Evolutionary conservation across 1,284 basidiomycete species (phyloP).

Genomic region (Pisolithus thermaeus): DNA sequence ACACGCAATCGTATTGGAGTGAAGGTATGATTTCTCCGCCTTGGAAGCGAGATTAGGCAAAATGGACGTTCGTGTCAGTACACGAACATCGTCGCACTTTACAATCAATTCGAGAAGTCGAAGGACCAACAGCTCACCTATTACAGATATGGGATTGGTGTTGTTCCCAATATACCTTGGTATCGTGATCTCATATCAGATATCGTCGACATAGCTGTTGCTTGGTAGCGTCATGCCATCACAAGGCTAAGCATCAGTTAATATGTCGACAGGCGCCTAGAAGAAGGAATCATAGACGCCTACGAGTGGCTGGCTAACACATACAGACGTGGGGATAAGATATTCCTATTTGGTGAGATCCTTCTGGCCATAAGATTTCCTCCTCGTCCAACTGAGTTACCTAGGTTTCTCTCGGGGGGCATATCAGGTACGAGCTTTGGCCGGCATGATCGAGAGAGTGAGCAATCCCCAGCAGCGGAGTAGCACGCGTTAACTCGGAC

Average conservation of each 20-base stretch:
- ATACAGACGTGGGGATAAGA: constrained; percentile 27
- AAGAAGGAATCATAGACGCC: constrained; percentile 28
- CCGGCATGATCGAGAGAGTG: constrained; percentile 33
- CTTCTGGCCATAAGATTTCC: neutral
- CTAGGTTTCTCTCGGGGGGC: constrained; percentile 36
- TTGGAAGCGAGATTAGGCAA: neutral
- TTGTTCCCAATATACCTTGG: constrained; percentile 16
- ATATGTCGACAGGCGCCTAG: constrained; percentile 23
- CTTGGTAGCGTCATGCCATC: constrained; percentile 17
- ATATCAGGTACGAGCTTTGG: constrained; percentile 33
- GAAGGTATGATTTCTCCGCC: constrained; percentile 18
- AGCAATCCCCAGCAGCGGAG: neutral
- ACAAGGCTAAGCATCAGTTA: neutral
- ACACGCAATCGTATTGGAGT: constrained; percentile 31
- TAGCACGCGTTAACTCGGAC: neutral
- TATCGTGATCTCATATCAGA: constrained; percentile 12
- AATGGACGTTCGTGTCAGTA: constrained; percentile 17
- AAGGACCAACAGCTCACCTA: constrained; percentile 27
- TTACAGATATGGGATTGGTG: constrained; percentile 33
- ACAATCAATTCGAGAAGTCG: constrained; percentile 26
- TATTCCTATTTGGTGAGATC: constrained; percentile 32
- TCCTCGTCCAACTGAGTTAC: neutral
- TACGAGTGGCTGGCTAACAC: constrained; percentile 33
- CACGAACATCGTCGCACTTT: constrained; percentile 33
- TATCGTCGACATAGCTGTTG: constrained; percentile 25